These are phyloP conservation scores for Histomonas meleagridis DNA, from an alignment of 208 protist species.

Conservation along the genomic window DNA sequence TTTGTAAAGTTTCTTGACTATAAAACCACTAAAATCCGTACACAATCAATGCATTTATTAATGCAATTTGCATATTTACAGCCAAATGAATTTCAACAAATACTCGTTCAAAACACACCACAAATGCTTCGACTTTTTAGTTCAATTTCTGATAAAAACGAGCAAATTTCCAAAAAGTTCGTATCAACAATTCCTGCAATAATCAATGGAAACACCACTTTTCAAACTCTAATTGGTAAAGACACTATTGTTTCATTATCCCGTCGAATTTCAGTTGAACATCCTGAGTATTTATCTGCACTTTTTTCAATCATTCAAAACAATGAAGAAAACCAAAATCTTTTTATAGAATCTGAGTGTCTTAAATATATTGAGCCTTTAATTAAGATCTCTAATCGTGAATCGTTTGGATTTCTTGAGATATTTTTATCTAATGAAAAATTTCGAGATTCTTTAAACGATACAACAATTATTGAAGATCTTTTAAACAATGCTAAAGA, in stretches of 20 bases:
- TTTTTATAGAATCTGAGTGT: neutral
- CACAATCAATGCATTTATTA: neutral
- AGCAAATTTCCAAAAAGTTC: neutral
- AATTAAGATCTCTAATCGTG: neutral
- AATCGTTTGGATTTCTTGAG: neutral
- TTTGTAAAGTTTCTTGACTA: neutral
- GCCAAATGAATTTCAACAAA: neutral
- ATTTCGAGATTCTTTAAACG: neutral
- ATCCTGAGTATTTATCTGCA: neutral
- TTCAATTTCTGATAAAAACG: neutral
- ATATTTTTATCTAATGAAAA: neutral
- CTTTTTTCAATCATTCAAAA: neutral
- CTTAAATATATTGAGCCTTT: neutral
- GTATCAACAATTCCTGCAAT: neutral
- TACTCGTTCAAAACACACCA: neutral
- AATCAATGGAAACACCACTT: neutral
- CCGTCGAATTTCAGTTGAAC: neutral
- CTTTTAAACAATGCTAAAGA: neutral
- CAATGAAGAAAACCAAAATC: neutral
- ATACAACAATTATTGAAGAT: neutral
- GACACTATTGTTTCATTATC: neutral
- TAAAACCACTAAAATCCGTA: neutral
- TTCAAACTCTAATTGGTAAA: neutral
- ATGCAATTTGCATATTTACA: neutral
- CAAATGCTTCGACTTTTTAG: neutral